Conservation (phyloP, 1,284 basidiomycete genomes). For the Tremellales sp. region DNA sequence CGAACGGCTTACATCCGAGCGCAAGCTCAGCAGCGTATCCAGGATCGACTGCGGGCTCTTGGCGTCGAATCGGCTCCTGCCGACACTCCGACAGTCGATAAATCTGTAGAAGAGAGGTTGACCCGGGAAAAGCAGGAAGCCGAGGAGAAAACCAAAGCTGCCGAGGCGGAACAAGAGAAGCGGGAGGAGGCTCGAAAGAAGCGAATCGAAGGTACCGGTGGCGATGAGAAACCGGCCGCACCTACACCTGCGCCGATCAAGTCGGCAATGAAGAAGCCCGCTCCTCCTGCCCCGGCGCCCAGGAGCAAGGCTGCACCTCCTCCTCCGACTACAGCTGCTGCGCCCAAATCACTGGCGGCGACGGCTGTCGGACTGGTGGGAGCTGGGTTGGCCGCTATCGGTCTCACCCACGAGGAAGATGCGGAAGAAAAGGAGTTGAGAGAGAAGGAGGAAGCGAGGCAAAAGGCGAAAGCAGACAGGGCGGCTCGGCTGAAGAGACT, state of each 20-base stretch:
- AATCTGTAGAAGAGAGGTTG: constrained; percentile 73
- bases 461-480: constrained; percentile 64
- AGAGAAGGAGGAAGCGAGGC: constrained; percentile 61
- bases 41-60: constrained; percentile 81
- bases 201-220: constrained; percentile 65
- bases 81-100: constrained; percentile 58
- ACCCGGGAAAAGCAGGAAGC: constrained; percentile 79
- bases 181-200: constrained; percentile 65
- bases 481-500: constrained; percentile 62
- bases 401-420: constrained; percentile 49
- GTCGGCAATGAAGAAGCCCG: constrained; percentile 36
- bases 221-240: constrained; percentile 6
- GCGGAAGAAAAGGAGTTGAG: constrained; percentile 64
- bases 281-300: constrained; percentile 13
- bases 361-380: too few species aligned
- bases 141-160: constrained; percentile 68
- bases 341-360: constrained; percentile 45
- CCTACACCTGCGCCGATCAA: constrained; percentile 35
- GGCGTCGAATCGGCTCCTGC: constrained; percentile 64
- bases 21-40: constrained; percentile 77
- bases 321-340: constrained; percentile 39
- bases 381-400: too few species aligned
- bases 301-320: constrained; percentile 28
- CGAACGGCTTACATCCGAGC: constrained; percentile 73
- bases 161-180: constrained; percentile 73